These are phyloP conservation scores for Pelargonium nanum DNA, from an alignment of 345 rosid species.

Conservation along the genomic window DNA sequence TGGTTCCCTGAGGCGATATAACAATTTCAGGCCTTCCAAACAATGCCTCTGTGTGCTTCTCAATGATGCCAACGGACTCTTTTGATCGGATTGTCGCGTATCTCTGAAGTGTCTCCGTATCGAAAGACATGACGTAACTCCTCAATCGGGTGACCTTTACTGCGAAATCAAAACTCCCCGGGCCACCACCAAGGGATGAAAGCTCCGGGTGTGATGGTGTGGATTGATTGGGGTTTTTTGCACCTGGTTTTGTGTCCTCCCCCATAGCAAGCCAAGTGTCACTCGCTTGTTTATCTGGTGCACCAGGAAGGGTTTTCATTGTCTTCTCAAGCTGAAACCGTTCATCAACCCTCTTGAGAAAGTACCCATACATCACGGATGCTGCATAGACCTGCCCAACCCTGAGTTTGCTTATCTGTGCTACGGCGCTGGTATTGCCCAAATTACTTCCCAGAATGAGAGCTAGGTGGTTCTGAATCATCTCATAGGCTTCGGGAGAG, in stretches of 20 bases:
- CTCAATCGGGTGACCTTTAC: constrained; percentile 56
- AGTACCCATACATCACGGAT: constrained; percentile 92
- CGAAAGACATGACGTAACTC: constrained; percentile 81
- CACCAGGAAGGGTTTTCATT: constrained; percentile 68
- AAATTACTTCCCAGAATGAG: constrained; percentile 64
- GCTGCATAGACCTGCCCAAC: constrained; percentile 98
- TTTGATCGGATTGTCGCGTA: constrained; percentile 84
- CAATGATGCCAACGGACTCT: constrained; percentile 78
- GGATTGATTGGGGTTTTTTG: constrained; percentile 25
- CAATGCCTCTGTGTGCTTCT: constrained; percentile 95
- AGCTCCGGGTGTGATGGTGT: constrained; percentile 53
- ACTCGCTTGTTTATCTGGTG: constrained; percentile 20
- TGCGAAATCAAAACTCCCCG: constrained; percentile 48
- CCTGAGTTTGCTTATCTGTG: constrained; percentile 73
- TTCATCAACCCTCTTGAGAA: constrained; percentile 83
- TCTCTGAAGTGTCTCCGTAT: constrained; percentile 82
- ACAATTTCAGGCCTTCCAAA: constrained; percentile 82
- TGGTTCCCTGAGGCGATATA: constrained; percentile 52
- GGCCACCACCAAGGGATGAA: constrained; percentile 47
- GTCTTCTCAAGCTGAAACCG: constrained; percentile 94
- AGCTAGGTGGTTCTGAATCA: constrained; percentile 89
- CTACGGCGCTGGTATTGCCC: constrained; percentile 48
- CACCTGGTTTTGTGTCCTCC: constrained; percentile 21
- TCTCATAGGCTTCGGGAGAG: constrained; percentile 80
- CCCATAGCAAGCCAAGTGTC: constrained; percentile 20